Evolutionary conservation across 768 basidiomycete species (phyloP).

Genomic region (Sarcodon sp.): DNA sequence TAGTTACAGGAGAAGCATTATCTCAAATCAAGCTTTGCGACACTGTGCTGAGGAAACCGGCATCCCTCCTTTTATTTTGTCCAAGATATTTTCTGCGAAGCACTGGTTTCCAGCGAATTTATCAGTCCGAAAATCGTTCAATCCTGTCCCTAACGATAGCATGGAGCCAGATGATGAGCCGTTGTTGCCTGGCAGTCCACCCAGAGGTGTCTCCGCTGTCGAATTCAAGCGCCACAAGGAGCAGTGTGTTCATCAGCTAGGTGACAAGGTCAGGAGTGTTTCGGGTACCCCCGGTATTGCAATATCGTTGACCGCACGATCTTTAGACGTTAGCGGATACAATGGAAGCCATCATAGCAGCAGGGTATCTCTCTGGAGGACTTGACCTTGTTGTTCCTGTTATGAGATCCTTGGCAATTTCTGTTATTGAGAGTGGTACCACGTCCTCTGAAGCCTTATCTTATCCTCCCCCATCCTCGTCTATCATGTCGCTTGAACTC

Average conservation of each 20-base stretch:
- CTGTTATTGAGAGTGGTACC: constrained; percentile 46
- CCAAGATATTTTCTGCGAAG: constrained; percentile 55
- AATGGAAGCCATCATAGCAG: constrained; percentile 74
- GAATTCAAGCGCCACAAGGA: constrained; percentile 23
- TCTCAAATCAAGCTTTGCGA: constrained; percentile 62
- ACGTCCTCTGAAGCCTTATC: constrained; percentile 12
- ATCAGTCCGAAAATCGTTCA: constrained; percentile 6
- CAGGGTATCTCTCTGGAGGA: constrained; percentile 67
- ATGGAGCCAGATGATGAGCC: constrained; percentile 3
- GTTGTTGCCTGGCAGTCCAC: constrained; percentile 2
- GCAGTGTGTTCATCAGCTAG: constrained; percentile 40
- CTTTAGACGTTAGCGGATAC: constrained; percentile 71
- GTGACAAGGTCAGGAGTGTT: constrained; percentile 53
- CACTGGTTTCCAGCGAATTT: constrained; percentile 49
- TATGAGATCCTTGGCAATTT: constrained; percentile 53
- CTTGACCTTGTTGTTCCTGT: constrained; percentile 50
- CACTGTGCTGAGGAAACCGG: constrained; percentile 39
- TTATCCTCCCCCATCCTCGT: constrained; percentile 27
- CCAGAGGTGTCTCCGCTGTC: neutral
- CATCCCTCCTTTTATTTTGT: constrained; percentile 64
- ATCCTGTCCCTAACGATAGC: neutral
- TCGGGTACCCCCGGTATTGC: constrained; percentile 3
- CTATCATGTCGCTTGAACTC: constrained; percentile 33
- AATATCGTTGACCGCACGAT: neutral
- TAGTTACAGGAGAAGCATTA: constrained; percentile 47